Evolutionary conservation across 352 stramenopile genomes (phyloP).

Genomic region (Globisporangium heterothallicum): DNA sequence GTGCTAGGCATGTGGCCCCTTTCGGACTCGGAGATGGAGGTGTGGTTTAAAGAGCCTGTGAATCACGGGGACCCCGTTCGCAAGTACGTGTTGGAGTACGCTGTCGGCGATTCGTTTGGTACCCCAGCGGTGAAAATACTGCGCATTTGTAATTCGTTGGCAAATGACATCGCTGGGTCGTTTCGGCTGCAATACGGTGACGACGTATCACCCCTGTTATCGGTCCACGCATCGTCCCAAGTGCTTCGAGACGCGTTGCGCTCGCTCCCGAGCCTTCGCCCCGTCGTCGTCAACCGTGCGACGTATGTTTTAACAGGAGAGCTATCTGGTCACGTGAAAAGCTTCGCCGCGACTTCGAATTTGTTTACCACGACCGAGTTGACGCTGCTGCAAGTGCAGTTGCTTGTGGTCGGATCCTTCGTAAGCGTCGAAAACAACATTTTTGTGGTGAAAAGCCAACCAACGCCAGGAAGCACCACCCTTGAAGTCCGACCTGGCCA

Average conservation of each 20-base stretch:
- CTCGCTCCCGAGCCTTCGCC: conserved; percentile 39
- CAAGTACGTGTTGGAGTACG: conserved; percentile 63
- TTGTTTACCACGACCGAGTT: conserved; percentile 37
- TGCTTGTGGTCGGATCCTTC: conserved; percentile 28
- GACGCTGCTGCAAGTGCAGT: conserved; percentile 21
- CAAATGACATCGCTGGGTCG: conserved; percentile 55
- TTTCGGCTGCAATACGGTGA: conserved; percentile 70
- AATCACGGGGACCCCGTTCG: conserved; percentile 26
- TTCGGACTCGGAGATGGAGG: conserved; percentile 48
- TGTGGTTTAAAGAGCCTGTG: conserved; percentile 23
- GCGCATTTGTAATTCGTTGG: conserved; percentile 31
- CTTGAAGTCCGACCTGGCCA: conserved; percentile 43
- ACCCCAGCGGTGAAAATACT: conserved; percentile 41
- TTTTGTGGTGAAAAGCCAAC: conserved; percentile 43
- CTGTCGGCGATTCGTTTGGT: conserved; percentile 42
- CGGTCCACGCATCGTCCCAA: conserved; percentile 41
- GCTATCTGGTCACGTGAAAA: conserved; percentile 23
- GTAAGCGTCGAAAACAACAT: conserved; percentile 27
- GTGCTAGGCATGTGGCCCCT: conserved; percentile 44
- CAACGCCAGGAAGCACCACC: conserved; percentile 20
- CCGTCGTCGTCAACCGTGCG: conserved; percentile 36
- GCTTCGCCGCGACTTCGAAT: conserved; percentile 28
- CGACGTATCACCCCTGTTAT: conserved; percentile 34
- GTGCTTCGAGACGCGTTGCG: conserved; percentile 29
- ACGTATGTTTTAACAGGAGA: conserved; percentile 45